Evolutionary conservation across 202 grass and related monocot species (phyloP).

Genomic region (Saccharum hybrid): DNA sequence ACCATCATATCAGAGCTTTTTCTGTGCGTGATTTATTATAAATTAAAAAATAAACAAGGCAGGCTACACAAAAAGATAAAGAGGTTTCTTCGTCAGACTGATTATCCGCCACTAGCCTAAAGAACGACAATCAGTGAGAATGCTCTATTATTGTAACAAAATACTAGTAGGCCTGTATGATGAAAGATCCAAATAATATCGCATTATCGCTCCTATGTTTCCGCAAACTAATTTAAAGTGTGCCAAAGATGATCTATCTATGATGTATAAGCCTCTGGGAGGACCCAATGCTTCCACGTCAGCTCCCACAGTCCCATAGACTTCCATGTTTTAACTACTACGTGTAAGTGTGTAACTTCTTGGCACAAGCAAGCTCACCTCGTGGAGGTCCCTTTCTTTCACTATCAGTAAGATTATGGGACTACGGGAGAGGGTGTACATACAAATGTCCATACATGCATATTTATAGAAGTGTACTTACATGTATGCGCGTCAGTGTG

Average conservation of each 20-base stretch:
- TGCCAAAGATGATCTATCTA: neutral
- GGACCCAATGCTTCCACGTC: too few species aligned
- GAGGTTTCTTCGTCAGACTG: neutral
- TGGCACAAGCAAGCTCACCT: neutral
- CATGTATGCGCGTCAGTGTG: too few species aligned
- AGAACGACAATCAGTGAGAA: neutral
- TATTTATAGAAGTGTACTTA: too few species aligned
- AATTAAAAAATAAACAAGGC: neutral
- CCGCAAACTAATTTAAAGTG: neutral
- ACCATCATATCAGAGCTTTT: neutral
- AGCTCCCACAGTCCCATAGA: neutral
- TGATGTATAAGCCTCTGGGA: too few species aligned
- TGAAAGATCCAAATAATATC: neutral
- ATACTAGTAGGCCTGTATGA: neutral
- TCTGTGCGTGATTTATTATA: neutral
- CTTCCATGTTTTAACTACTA: neutral
- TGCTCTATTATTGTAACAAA: neutral
- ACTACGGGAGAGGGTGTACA: neutral
- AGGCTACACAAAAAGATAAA: neutral
- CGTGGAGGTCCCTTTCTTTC: neutral
- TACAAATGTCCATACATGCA: too few species aligned
- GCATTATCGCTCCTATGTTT: neutral
- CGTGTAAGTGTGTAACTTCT: neutral
- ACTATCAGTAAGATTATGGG: neutral
- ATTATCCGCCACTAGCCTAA: slow-evolving; percentile 10